Evolutionary conservation across 352 stramenopile genomes (phyloP).

Genomic region (Phytophthora ramorum): DNA sequence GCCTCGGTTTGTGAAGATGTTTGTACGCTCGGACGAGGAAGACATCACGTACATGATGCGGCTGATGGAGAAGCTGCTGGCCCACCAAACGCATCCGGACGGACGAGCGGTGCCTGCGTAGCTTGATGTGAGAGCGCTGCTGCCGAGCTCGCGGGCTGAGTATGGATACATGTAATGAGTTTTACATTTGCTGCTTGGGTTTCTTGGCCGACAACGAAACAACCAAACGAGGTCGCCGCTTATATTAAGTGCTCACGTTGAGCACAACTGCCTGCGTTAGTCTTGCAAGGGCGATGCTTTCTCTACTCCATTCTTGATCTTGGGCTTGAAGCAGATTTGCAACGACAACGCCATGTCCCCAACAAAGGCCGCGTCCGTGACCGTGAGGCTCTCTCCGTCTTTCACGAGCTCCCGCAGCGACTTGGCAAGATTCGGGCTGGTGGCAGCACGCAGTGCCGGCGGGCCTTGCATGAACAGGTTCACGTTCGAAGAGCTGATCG

Average conservation of each 20-base stretch:
- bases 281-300: constrained; percentile 32
- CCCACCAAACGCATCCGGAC: constrained; percentile 17
- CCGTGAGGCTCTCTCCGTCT: constrained; percentile 90
- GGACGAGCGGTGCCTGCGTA: constrained; percentile 16
- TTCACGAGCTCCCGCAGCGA: constrained; percentile 88
- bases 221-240: background rate
- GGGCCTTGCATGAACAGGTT: constrained; percentile 88
- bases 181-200: background rate
- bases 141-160: constrained; percentile 1
- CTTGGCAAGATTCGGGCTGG: constrained; percentile 92
- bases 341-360: constrained; percentile 78
- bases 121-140: background rate
- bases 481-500: constrained; percentile 62
- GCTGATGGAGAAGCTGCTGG: constrained; percentile 27
- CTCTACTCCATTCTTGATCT: constrained; percentile 31
- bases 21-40: constrained; percentile 34
- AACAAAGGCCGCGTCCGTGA: constrained; percentile 95
- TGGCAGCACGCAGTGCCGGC: constrained; percentile 88
- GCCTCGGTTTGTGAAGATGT: constrained; percentile 33
- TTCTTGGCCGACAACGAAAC: background rate
- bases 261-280: constrained; percentile 8
- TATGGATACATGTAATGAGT: constrained; percentile 6
- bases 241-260: constrained; percentile 11
- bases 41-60: constrained; percentile 38
- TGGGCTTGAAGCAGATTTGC: constrained; percentile 61